phyloP scores from a whole-genome alignment of 2,329 filamentous ascomycete genomes.

The Sporothrix protearum region DNA sequence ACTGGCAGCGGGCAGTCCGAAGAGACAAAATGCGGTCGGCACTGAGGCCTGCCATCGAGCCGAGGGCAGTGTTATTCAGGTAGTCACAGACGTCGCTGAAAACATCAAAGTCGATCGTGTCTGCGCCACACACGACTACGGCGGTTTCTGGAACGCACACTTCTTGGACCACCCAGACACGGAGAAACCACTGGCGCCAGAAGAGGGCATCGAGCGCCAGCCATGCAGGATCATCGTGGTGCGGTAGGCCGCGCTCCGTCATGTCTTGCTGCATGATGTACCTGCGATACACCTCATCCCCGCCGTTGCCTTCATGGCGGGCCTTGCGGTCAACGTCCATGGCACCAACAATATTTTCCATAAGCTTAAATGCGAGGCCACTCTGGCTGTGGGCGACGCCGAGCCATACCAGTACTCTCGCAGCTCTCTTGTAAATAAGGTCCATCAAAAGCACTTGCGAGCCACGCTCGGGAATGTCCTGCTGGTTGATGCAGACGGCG shows the following conservation, averaged over 20 bases:
- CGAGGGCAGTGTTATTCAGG: neutral
- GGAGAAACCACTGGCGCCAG: conserved; percentile 8
- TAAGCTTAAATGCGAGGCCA: neutral
- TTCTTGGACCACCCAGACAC: conserved; percentile 8
- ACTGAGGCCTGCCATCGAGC: neutral
- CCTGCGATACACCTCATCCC: neutral
- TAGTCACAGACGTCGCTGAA: neutral
- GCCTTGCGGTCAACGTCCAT: neutral
- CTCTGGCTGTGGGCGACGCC: conserved; percentile 7
- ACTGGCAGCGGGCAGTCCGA: neutral
- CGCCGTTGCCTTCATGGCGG: neutral
- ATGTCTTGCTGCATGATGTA: conserved; percentile 1
- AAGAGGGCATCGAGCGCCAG: conserved; percentile 1
- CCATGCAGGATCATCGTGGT: neutral
- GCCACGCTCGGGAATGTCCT: neutral
- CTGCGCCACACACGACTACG: neutral
- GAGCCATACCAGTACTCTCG: neutral
- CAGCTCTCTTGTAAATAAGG: neutral
- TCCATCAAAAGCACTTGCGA: neutral
- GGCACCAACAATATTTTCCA: neutral
- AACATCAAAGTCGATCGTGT: neutral
- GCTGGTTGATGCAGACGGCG: conserved; percentile 8
- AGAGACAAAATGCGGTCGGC: conserved; percentile 2
- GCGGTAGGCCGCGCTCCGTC: neutral
- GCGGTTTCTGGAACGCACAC: neutral